Conservation (phyloP, 2,329 filamentous ascomycete species). For the Fonsecaea pugnacius region DNA sequence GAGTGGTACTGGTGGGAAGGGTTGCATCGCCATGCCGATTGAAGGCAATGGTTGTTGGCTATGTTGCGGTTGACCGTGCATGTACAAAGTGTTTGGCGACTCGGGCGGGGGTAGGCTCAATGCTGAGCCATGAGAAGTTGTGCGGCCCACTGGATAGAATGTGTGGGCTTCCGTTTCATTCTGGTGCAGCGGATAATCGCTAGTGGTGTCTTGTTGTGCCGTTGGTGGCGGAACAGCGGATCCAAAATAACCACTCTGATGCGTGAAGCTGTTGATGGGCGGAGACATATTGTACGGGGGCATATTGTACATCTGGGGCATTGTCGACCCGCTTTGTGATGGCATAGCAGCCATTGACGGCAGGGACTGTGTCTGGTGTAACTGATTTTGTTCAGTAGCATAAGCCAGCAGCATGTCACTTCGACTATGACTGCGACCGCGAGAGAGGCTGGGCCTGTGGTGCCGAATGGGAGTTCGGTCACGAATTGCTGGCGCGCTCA, state of each 20-base stretch:
- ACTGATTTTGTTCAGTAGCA: constrained; percentile 31
- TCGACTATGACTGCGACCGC: constrained; percentile 34
- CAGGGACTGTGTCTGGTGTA: constrained; percentile 29
- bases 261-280: constrained; percentile 20
- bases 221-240: constrained; percentile 14
- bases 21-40: constrained; percentile 27
- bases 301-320: constrained; percentile 29
- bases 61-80: constrained; percentile 19
- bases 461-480: constrained; percentile 37
- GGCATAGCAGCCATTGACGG: constrained; percentile 28
- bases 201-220: constrained; percentile 14
- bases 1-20: constrained; percentile 28
- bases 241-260: constrained; percentile 25
- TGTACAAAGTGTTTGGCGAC: constrained; percentile 24
- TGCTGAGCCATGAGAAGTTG: constrained; percentile 24
- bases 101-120: constrained; percentile 28
- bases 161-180: constrained; percentile 19
- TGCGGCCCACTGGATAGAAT: constrained; percentile 25
- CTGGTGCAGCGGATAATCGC: constrained; percentile 18
- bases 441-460: constrained; percentile 23
- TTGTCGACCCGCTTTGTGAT: constrained; percentile 20
- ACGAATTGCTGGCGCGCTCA: constrained; percentile 18
- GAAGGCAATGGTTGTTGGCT: constrained; percentile 26
- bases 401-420: constrained; percentile 34
- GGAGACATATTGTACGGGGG: constrained; percentile 26